phyloP scores from a whole-genome alignment of 2,329 filamentous ascomycete species.

The Aureobasidium sp. region DNA sequence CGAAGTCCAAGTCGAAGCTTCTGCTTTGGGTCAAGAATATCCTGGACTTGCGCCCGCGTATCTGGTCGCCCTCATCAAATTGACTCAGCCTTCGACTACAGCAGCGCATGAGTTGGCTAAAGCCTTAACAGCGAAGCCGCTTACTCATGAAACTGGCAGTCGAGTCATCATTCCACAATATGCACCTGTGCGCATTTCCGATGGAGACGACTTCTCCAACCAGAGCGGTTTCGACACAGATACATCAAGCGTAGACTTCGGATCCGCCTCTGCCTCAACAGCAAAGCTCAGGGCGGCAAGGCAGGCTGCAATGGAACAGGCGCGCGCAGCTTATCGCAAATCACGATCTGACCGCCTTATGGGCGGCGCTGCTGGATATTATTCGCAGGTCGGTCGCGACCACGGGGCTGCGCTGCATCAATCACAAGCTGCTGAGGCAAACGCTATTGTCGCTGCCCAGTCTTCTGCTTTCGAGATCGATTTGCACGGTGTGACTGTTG shows the following conservation, averaged over 20 bases:
- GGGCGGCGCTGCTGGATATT: conserved; percentile 68
- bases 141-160: conserved; percentile 30
- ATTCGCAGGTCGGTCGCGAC: conserved; percentile 63
- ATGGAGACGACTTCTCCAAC: conserved; percentile 20
- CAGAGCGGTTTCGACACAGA: neutral
- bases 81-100: conserved; percentile 51
- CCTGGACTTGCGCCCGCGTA: conserved; percentile 43
- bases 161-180: conserved; percentile 45
- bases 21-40: conserved; percentile 50
- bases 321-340: conserved; percentile 51
- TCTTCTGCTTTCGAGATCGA: conserved; percentile 58
- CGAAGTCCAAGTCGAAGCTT: conserved; percentile 42
- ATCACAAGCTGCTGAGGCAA: conserved; percentile 60
- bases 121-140: conserved; percentile 38
- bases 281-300: conserved; percentile 42
- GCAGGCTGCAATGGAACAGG: conserved; percentile 49
- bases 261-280: conserved; percentile 33
- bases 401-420: conserved; percentile 51
- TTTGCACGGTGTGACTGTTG: conserved; percentile 75
- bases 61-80: conserved; percentile 47
- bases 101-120: conserved; percentile 55
- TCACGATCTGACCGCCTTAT: conserved; percentile 66
- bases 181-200: conserved; percentile 34
- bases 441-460: conserved; percentile 61
- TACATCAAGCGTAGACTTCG: conserved; percentile 1